Conservation (phyloP, 1,284 basidiomycete genomes). For the Takashimella tepidaria region DNA sequence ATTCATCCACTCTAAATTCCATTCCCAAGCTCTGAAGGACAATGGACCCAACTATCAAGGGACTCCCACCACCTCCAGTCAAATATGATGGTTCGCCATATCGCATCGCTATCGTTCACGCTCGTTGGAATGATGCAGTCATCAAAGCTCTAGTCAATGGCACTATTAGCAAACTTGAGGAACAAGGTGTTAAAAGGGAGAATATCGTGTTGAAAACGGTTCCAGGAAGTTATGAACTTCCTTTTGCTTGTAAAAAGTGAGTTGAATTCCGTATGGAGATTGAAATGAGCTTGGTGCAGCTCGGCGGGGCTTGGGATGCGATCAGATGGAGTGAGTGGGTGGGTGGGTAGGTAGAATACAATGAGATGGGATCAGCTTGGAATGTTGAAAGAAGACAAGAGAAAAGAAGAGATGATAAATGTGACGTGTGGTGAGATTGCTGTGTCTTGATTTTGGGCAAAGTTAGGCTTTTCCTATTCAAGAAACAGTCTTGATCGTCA, state of each 20-base stretch:
- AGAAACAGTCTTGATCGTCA: no score
- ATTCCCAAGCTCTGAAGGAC: background rate
- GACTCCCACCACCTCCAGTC: constrained; percentile 58
- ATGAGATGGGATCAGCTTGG: background rate
- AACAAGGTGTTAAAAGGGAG: constrained; percentile 76
- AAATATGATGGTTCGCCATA: constrained; percentile 71
- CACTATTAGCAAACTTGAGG: constrained; percentile 68
- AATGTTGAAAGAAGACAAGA: no score
- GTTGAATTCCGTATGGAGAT: no score
- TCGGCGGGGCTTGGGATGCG: background rate
- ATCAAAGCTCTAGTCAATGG: constrained; percentile 79
- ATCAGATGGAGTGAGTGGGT: background rate
- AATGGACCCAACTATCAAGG: constrained; percentile 58
- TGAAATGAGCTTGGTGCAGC: no score
- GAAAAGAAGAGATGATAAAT: background rate
- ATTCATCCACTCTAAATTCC: no score
- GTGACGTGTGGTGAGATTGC: background rate
- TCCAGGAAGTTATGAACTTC: constrained; percentile 91
- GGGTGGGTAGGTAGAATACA: background rate
- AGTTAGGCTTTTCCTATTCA: no score
- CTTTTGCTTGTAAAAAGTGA: constrained; percentile 72
- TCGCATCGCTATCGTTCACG: constrained; percentile 84
- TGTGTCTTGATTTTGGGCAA: no score
- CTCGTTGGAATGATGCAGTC: constrained; percentile 83
- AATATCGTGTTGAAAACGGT: constrained; percentile 90